Percentiles rank a stretch among this genome's conserved stretches.
Evolutionary conservation across 176 grass and related monocot species (phyloP).

Genomic region (Bolboschoenus planiculmis): DNA sequence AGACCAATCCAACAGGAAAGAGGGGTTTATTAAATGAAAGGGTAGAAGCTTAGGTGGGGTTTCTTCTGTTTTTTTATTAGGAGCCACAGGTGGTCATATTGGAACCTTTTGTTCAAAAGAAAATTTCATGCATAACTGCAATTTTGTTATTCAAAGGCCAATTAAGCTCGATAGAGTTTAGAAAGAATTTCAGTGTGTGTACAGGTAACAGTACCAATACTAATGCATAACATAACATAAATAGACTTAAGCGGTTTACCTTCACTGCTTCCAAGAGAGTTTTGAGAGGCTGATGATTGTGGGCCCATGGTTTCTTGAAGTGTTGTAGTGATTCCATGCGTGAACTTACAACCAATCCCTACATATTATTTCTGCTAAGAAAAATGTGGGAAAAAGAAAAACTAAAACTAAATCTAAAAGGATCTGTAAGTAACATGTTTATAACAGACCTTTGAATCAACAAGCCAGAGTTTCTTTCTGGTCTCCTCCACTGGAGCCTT

Average conservation of each 20-base stretch:
- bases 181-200: not conserved
- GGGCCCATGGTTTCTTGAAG: conserved; percentile 97
- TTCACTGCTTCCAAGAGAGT: conserved; percentile 77
- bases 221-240: not conserved
- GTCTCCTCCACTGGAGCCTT: conserved; percentile 61
- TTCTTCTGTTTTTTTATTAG: not conserved
- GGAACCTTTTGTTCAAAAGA: not conserved
- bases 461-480: conserved; percentile 91
- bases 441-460: conserved; percentile 86
- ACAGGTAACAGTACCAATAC: not conserved
- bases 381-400: conserved; percentile 17
- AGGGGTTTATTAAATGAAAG: not conserved
- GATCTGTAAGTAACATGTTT: not conserved
- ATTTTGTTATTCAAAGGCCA: not conserved
- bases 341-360: conserved; percentile 73
- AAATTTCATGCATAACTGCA: not conserved
- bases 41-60: not conserved
- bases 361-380: conserved; percentile 1
- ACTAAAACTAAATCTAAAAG: not conserved
- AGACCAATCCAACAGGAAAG: not conserved
- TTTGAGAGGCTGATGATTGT: conserved; percentile 53
- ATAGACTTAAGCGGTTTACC: conserved; percentile 27
- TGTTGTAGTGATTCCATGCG: conserved; percentile 84
- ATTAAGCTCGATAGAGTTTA: not conserved
- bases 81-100: not conserved